Percentiles rank a stretch among this genome's conserved stretches.
phyloP scores from a whole-genome alignment of 495 filamentous ascomycete species.

The Talaromyces wortmannii region DNA sequence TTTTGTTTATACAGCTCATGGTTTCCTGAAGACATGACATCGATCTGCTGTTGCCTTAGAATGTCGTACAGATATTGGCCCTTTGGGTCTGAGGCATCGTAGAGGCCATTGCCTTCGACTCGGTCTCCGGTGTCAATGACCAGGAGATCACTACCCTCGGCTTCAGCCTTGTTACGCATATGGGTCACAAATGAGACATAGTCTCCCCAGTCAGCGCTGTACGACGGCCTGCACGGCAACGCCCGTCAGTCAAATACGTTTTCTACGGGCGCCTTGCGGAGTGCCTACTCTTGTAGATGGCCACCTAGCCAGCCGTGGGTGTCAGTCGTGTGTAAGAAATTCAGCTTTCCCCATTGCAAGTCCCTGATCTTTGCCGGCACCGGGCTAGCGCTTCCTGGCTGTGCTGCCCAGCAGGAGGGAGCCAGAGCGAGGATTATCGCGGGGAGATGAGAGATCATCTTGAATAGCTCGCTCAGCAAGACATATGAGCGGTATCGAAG shows the following conservation, averaged over 20 bases:
- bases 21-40: slow-evolving; percentile 85
- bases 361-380: slow-evolving; percentile 74
- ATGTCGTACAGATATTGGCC: slow-evolving; percentile 85
- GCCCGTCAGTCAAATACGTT: slow-evolving; percentile 14
- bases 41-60: slow-evolving; percentile 71
- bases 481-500: no score
- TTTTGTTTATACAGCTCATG: slow-evolving; percentile 86
- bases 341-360: slow-evolving; percentile 84
- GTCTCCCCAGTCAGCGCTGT: slow-evolving; percentile 95
- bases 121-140: slow-evolving; percentile 92
- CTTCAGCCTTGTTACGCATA: slow-evolving; percentile 70
- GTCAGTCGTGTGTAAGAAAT: slow-evolving; percentile 91
- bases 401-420: slow-evolving; percentile 44
- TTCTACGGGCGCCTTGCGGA: slow-evolving; percentile 1
- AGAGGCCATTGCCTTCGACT: slow-evolving; percentile 94
- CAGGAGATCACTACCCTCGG: slow-evolving; percentile 71
- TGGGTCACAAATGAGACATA: slow-evolving; percentile 89
- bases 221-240: slow-evolving; percentile 55
- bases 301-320: slow-evolving; percentile 95
- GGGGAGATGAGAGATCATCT: slow-evolving; percentile 6
- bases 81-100: slow-evolving; percentile 81
- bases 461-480: not conserved
- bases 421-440: slow-evolving; percentile 6
- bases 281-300: slow-evolving; percentile 75
- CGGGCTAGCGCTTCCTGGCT: slow-evolving; percentile 76